A percentile compares a stretch with the other conserved stretches of the same genome.
These are phyloP conservation scores for Elsinoe australis DNA, from an alignment of 2,329 filamentous ascomycete genomes.

Conservation along the genomic window DNA sequence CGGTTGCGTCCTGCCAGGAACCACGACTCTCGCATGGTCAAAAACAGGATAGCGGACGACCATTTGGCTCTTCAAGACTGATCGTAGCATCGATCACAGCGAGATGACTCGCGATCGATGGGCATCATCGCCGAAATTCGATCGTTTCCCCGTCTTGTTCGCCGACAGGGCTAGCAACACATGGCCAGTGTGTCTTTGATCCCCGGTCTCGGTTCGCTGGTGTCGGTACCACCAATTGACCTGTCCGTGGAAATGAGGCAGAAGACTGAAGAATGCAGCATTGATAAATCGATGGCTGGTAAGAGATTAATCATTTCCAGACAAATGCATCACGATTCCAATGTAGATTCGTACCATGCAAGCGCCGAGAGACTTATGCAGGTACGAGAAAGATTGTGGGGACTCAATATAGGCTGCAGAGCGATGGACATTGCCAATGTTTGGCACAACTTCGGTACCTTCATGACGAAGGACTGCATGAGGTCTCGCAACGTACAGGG, in stretches of 20 bases:
- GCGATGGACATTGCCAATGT: slow-evolving; percentile 3
- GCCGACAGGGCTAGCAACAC: slow-evolving; percentile 12
- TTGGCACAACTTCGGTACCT: not conserved
- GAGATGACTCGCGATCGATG: no score
- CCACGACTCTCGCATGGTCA: not conserved
- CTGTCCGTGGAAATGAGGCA: no score
- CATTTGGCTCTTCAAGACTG: no score
- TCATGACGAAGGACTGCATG: not conserved
- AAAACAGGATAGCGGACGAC: no score
- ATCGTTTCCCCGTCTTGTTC: no score
- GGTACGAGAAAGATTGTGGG: slow-evolving; percentile 2
- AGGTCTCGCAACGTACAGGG: not conserved
- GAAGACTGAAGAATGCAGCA: no score
- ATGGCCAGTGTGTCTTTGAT: not conserved
- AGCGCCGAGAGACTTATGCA: slow-evolving; percentile 7
- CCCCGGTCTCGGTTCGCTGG: not conserved
- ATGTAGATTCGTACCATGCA: not conserved
- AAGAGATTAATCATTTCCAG: not conserved
- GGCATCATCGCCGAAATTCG: no score
- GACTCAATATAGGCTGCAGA: not conserved
- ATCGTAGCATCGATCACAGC: no score
- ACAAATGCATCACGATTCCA: not conserved
- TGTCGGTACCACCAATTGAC: no score
- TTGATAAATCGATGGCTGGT: slow-evolving; percentile 9
- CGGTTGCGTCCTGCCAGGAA: no score